Percentiles rank a stretch among this genome's conserved stretches.
phyloP scores from a whole-genome alignment of 139 green algal species.

The Coccomyxa sp. region DNA sequence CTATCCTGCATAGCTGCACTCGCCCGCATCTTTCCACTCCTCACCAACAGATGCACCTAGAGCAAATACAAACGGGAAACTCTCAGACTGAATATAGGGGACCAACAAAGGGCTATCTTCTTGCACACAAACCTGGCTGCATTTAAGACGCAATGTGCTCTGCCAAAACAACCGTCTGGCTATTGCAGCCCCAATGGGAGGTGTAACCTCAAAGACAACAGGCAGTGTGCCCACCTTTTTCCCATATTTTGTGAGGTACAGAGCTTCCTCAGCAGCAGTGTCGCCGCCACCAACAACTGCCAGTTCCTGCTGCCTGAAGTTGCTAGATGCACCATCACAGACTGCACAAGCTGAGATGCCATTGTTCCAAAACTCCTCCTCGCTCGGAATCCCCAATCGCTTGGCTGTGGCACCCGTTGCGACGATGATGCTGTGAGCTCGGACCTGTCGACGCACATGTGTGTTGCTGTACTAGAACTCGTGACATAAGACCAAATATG shows the following conservation, averaged over 20 bases:
- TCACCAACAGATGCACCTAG: constrained; percentile 93
- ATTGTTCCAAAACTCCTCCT: constrained; percentile 86
- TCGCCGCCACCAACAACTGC: constrained; percentile 96
- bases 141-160: too few species aligned
- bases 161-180: too few species aligned
- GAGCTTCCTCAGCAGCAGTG: constrained; percentile 90
- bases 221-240: constrained; percentile 46
- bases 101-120: too few species aligned
- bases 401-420: constrained; percentile 93
- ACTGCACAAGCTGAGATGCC: constrained; percentile 97
- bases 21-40: constrained; percentile 72
- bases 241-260: constrained; percentile 98
- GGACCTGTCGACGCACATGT: constrained; percentile 28
- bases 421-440: constrained; percentile 85
- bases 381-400: constrained; percentile 79
- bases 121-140: too few species aligned
- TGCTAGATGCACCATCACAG: constrained; percentile 74
- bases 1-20: constrained; percentile 82
- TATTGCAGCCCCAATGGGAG: too few species aligned
- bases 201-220: too few species aligned
- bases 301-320: constrained; percentile 54
- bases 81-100: too few species aligned
- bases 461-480: not conserved
- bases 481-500: not conserved
- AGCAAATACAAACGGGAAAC: not conserved